phyloP scores from a whole-genome alignment of 148 eudicot genomes.

The Oxyria digyna region DNA sequence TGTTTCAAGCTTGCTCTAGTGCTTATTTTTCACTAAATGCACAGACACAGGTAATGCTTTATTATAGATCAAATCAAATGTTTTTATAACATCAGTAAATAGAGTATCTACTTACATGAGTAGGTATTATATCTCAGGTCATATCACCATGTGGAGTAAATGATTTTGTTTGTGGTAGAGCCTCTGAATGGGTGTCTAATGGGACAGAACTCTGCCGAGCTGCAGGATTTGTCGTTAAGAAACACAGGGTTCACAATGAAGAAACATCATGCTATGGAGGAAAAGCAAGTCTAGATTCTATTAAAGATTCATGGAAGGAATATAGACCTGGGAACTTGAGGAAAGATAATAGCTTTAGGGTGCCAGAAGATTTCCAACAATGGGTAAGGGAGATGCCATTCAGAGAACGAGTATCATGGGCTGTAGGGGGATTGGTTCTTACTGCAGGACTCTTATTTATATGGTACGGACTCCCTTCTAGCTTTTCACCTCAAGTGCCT shows the following conservation, averaged over 20 bases:
- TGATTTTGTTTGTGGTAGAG: constrained; percentile 92
- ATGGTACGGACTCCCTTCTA: constrained; percentile 29
- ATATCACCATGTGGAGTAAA: constrained; percentile 79
- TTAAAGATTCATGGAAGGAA: constrained; percentile 63
- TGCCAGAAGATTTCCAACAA: constrained; percentile 52
- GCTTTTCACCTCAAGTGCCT: not conserved
- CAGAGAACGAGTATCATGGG: constrained; percentile 78
- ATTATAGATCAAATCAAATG: not conserved
- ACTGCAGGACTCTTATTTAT: constrained; percentile 81
- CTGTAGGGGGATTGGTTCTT: constrained; percentile 92
- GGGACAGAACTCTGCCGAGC: constrained; percentile 92
- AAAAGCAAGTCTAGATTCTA: constrained; percentile 67
- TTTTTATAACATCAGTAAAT: not conserved
- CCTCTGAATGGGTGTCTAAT: constrained; percentile 85
- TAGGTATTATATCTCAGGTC: constrained; percentile 39
- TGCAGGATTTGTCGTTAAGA: constrained; percentile 72
- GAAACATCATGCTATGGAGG: constrained; percentile 82
- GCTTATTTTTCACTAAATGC: constrained; percentile 83
- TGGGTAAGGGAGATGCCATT: constrained; percentile 59
- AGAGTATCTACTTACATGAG: not conserved
- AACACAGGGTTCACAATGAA: constrained; percentile 21
- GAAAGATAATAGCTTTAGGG: constrained; percentile 22
- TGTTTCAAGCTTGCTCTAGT: constrained; percentile 62
- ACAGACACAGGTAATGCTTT: constrained; percentile 53
- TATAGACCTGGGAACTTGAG: constrained; percentile 22